These are phyloP conservation scores for Leccinum aurantiacum DNA, from an alignment of 768 basidiomycete species.

Conservation along the genomic window DNA sequence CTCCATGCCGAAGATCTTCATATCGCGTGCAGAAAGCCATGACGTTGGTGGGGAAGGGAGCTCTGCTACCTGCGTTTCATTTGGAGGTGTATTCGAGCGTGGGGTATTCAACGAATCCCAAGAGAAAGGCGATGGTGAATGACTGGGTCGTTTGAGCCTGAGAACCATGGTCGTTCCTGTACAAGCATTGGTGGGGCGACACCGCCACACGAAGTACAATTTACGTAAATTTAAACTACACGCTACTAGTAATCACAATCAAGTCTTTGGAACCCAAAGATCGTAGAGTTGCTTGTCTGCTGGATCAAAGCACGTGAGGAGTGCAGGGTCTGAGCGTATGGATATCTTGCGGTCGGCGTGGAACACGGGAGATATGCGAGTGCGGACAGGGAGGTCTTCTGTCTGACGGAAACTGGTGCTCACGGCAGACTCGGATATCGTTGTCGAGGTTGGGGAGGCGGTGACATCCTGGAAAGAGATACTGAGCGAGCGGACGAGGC, in stretches of 20 bases:
- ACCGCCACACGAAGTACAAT: not conserved
- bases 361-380: constrained; percentile 22
- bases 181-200: not conserved
- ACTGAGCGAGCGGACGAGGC: not conserved
- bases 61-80: constrained; percentile 39
- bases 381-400: constrained; percentile 20
- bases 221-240: constrained; percentile 23
- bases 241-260: constrained; percentile 1
- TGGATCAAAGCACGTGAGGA: constrained; percentile 74
- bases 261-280: constrained; percentile 60
- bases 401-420: constrained; percentile 23
- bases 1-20: constrained; percentile 82
- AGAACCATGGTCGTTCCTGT: constrained; percentile 37
- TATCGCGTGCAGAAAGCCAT: constrained; percentile 84
- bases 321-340: constrained; percentile 64
- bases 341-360: constrained; percentile 38
- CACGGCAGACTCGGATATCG: constrained; percentile 30
- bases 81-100: constrained; percentile 28
- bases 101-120: constrained; percentile 52
- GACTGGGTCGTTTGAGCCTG: constrained; percentile 43
- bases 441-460: constrained; percentile 31
- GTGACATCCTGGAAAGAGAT: constrained; percentile 15
- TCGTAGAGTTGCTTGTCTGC: constrained; percentile 76
- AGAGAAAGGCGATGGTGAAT: constrained; percentile 56
- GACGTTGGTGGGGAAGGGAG: constrained; percentile 74